Conservation (phyloP, 2,329 filamentous ascomycete species). For the Fusarium miscanthi region DNA sequence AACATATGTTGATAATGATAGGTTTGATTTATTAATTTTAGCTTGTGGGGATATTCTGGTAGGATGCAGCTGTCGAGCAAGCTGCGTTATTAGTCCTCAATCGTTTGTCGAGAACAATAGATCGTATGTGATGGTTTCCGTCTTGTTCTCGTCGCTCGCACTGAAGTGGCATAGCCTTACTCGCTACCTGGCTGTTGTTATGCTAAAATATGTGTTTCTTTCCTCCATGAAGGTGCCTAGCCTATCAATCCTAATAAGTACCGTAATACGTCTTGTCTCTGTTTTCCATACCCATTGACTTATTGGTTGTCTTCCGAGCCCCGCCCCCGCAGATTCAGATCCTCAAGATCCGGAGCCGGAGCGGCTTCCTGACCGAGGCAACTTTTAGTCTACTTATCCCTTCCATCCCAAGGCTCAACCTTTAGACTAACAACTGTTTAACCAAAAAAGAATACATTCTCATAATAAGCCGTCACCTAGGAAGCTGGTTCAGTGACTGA, state of each 20-base stretch:
- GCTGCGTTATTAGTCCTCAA: neutral
- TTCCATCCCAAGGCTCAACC: slow-evolving; percentile 9
- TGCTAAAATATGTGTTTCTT: neutral
- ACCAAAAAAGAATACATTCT: neutral
- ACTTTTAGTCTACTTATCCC: neutral
- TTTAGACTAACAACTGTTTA: neutral
- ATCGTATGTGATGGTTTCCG: neutral
- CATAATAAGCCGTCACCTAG: neutral
- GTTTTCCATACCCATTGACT: neutral
- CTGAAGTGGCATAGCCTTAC: neutral
- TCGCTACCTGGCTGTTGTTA: neutral
- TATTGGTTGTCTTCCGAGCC: slow-evolving; percentile 14
- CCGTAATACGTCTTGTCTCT: neutral
- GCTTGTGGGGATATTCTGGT: too few relatives aligned
- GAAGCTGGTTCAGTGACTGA: slow-evolving; percentile 10
- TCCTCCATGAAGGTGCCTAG: neutral
- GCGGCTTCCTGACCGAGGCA: slow-evolving; percentile 33
- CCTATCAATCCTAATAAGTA: neutral
- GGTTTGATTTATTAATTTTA: neutral
- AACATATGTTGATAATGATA: too few relatives aligned
- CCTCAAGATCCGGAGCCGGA: slow-evolving; percentile 32
- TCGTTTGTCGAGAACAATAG: neutral
- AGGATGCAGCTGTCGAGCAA: neutral
- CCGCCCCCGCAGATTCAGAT: slow-evolving; percentile 39
- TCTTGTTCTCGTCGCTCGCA: neutral